Conservation (phyloP, 352 stramenopile genomes). For the Phytophthora cactorum region DNA sequence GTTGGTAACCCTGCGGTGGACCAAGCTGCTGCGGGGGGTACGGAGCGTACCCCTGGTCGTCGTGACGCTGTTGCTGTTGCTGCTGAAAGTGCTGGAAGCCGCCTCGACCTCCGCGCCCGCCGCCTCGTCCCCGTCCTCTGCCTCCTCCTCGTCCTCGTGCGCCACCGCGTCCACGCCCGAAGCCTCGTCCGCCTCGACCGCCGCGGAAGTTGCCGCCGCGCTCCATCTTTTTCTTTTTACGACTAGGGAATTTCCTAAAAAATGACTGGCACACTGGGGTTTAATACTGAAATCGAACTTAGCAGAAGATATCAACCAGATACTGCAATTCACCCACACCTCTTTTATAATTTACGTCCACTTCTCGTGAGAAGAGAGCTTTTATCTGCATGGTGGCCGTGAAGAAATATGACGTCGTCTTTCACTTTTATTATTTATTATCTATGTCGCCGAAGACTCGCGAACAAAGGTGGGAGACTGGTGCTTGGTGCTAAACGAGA, state of each 20-base stretch:
- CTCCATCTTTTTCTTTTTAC: constrained; percentile 30
- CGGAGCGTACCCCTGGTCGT: constrained; percentile 27
- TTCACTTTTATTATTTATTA: too few relatives aligned
- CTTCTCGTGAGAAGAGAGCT: too few relatives aligned
- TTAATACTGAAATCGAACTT: constrained; percentile 8
- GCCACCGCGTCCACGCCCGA: constrained; percentile 31
- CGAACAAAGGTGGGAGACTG: too few relatives aligned
- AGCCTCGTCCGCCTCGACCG: constrained; percentile 34
- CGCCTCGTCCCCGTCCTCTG: constrained; percentile 39
- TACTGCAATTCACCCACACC: neutral
- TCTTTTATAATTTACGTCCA: too few relatives aligned
- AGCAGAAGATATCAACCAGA: neutral
- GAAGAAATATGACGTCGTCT: too few relatives aligned
- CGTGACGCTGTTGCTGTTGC: constrained; percentile 6
- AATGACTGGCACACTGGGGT: constrained; percentile 19
- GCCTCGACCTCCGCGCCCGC: constrained; percentile 27
- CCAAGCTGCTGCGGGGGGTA: constrained; percentile 21
- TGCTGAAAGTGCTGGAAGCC: constrained; percentile 24
- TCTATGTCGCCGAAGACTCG: too few relatives aligned
- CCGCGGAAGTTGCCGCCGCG: constrained; percentile 41
- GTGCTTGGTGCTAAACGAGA: too few relatives aligned
- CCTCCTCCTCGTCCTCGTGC: constrained; percentile 29
- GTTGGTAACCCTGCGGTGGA: constrained; percentile 17
- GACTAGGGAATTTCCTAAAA: constrained; percentile 3
- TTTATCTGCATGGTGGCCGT: too few relatives aligned